Percentiles rank a stretch among this genome's conserved stretches.
These are phyloP conservation scores for Stromatinia cepivora DNA, from an alignment of 2,329 filamentous ascomycete species.

Conservation along the genomic window DNA sequence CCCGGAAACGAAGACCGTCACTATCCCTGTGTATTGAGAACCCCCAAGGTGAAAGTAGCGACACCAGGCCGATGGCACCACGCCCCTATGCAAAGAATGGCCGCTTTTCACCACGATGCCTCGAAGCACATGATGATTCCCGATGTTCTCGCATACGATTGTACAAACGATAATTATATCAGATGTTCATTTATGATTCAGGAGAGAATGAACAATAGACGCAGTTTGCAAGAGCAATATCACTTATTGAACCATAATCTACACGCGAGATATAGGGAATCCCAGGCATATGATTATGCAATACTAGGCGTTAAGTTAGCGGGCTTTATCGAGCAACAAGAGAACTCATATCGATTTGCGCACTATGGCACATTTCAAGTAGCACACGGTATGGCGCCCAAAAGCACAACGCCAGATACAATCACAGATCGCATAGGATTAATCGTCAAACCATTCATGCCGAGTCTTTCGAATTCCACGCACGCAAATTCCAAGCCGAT, in stretches of 20 bases:
- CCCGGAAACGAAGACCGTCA: fast-evolving
- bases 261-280: too few relatives aligned
- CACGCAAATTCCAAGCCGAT: neutral
- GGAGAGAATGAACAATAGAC: neutral
- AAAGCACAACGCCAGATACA: neutral
- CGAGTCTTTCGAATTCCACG: neutral
- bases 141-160: neutral
- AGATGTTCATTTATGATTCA: neutral
- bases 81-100: neutral
- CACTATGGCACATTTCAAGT: neutral
- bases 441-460: neutral
- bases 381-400: neutral
- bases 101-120: neutral
- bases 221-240: neutral
- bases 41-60: neutral
- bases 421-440: neutral
- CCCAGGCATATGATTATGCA: neutral
- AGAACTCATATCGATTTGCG: neutral
- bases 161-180: neutral
- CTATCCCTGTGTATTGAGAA: neutral
- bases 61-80: neutral
- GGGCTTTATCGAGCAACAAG: neutral
- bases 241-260: neutral
- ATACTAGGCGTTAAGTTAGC: neutral
- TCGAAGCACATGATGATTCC: neutral